Percentiles rank a stretch among this genome's conserved stretches.
Evolutionary conservation across 768 basidiomycete species (phyloP).

Genomic region (Tephrocybe sp.): DNA sequence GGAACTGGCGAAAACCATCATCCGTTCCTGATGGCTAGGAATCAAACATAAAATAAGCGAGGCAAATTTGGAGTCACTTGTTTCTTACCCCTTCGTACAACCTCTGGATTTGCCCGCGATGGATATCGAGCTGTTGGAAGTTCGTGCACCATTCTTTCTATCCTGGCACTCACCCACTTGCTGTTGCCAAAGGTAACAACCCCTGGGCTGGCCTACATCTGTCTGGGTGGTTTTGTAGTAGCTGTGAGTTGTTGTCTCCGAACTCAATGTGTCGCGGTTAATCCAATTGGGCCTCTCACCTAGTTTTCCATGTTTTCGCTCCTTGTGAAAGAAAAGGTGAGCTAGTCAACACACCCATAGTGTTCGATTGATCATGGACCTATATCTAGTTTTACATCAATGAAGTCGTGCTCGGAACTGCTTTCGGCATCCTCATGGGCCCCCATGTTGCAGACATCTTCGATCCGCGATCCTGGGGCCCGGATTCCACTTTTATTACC

Average conservation of each 20-base stretch:
- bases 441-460: conserved; percentile 73
- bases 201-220: conserved; percentile 58
- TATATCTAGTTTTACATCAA: conserved; percentile 72
- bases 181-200: conserved; percentile 44
- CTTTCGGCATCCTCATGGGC: conserved; percentile 64
- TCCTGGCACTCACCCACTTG: conserved; percentile 23
- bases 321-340: conserved; percentile 77
- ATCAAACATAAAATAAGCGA: too few species aligned
- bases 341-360: conserved; percentile 4
- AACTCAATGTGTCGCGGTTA: too few species aligned
- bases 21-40: too few species aligned
- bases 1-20: too few species aligned
- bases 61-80: too few species aligned
- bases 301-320: conserved; percentile 87
- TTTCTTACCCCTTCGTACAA: not conserved
- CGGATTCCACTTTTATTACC: conserved; percentile 50
- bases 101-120: not conserved
- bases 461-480: conserved; percentile 75
- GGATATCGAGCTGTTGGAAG: conserved; percentile 28
- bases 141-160: conserved; percentile 21
- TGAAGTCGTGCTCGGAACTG: conserved; percentile 90
- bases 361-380: not conserved
- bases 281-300: too few species aligned
- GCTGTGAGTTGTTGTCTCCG: conserved; percentile 10
- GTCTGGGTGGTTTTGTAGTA: conserved; percentile 50